Base-by-base conservation (phyloP, 2,329 filamentous ascomycete species). In the Hysterium pulicare region DNA sequence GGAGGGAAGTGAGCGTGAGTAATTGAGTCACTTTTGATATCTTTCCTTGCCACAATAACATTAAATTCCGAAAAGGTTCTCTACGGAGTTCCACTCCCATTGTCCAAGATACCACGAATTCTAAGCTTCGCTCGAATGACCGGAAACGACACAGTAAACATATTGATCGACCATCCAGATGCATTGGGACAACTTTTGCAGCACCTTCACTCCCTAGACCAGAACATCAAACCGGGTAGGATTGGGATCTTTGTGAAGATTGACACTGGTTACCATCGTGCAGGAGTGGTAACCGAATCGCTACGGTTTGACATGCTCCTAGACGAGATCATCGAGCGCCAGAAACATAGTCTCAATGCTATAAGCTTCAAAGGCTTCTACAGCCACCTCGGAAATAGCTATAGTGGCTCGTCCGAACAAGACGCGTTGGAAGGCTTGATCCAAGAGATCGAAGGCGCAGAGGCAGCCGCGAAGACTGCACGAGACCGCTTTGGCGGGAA, bases 321-420 rank as follows among this genome's bases (percentile, higher is more conserved):
- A 30, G 52, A 66, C 23, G 64, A 76, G 0, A 64, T 82, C 2
- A 64, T 71, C 0, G 68, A 76, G n/a, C 57, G 59, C 2, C 57
- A 57, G 15, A 2, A 69, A 69, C 3, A 7, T 13, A 40, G 41
- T 61, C 32, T 11, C 24, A 11, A 20, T 16, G 38, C 38, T 7
- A 52, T 45, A 20, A 45, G 38, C 1, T 67, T 90, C 5, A 68
- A 77, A 3, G 87, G 87, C 0, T 68, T 90, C 17, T 91, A 91
- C 64, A 77, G 77, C 2, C 87, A 91, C 62, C 83, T 83, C 5
- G 85, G 86, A 1, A 77, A 87, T 51, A 87, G 82, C 16, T 91
- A 93, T 60, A 71, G 61, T 22, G 72, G 72, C 0, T 73, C 69
- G 19, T 74, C 74, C 1, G 73, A 79, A 2, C 66, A 71, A 5